A percentile compares a stretch with the other conserved stretches of the same genome.
Evolutionary conservation across 345 rosid species (phyloP).

Genomic region (Trapa incisa): DNA sequence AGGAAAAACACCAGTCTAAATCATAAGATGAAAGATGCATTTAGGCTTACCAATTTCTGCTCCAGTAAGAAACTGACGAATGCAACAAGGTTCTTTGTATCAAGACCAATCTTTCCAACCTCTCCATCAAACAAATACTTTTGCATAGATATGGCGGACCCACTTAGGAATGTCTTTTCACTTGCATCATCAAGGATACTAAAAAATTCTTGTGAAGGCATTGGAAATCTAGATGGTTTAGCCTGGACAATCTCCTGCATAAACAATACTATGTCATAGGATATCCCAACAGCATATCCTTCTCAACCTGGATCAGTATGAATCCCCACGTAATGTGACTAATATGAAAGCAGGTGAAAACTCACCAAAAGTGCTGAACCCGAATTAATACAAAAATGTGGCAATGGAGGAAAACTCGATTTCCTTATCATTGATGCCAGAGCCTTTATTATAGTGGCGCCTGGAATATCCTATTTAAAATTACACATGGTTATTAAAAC

Average conservation of each 20-base stretch:
- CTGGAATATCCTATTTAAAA: slow-evolving; percentile 49
- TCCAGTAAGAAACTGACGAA: slow-evolving; percentile 78
- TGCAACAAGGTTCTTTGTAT: slow-evolving; percentile 75
- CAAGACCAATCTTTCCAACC: slow-evolving; percentile 68
- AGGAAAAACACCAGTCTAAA: not conserved
- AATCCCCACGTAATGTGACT: not conserved
- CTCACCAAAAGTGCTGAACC: slow-evolving; percentile 81
- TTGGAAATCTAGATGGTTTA: slow-evolving; percentile 63
- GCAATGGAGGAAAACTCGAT: slow-evolving; percentile 55
- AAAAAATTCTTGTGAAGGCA: slow-evolving; percentile 65
- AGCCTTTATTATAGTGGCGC: slow-evolving; percentile 47
- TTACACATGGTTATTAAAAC: not conserved
- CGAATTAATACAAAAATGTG: slow-evolving; percentile 63
- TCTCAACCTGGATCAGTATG: not conserved
- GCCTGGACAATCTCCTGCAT: slow-evolving; percentile 73
- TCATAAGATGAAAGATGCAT: slow-evolving; percentile 1
- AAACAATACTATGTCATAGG: slow-evolving; percentile 7
- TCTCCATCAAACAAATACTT: slow-evolving; percentile 86
- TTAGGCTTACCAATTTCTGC: slow-evolving; percentile 54
- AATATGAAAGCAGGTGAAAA: not conserved
- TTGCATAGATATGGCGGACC: slow-evolving; percentile 59
- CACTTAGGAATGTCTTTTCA: slow-evolving; percentile 75
- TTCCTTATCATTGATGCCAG: slow-evolving; percentile 50
- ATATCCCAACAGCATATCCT: not conserved
- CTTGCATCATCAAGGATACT: slow-evolving; percentile 90